Evolutionary conservation across 352 stramenopile genomes (phyloP).

Genomic region (Elongisporangium undulatum): DNA sequence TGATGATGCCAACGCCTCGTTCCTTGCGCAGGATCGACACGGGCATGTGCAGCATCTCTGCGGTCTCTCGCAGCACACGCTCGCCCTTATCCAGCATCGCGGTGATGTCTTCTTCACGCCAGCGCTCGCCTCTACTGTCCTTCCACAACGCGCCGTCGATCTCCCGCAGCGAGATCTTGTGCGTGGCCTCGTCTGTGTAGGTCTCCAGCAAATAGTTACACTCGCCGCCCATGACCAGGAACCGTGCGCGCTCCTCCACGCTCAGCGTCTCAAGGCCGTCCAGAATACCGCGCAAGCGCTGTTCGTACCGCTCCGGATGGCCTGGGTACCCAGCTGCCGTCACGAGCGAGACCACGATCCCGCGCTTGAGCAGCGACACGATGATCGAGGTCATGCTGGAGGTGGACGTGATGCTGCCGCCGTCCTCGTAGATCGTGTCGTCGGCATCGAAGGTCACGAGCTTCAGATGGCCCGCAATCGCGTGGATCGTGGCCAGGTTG

Average conservation of each 20-base stretch:
- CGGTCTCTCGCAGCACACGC: slow-evolving; percentile 62
- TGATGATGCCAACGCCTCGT: slow-evolving; percentile 92
- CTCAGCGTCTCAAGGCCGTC: slow-evolving; percentile 52
- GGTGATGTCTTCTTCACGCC: slow-evolving; percentile 75
- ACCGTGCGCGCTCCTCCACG: slow-evolving; percentile 57
- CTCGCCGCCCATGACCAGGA: slow-evolving; percentile 94
- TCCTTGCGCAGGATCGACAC: slow-evolving; percentile 91
- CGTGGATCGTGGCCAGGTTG: slow-evolving; percentile 73
- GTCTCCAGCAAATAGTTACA: slow-evolving; percentile 94
- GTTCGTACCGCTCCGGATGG: slow-evolving; percentile 60
- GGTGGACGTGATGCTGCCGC: slow-evolving; percentile 56
- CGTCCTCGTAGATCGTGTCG: slow-evolving; percentile 86
- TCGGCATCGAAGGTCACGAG: slow-evolving; percentile 86
- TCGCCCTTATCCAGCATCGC: slow-evolving; percentile 84
- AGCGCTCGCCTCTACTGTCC: slow-evolving; percentile 80
- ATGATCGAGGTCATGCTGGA: slow-evolving; percentile 75
- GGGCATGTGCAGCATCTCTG: slow-evolving; percentile 80
- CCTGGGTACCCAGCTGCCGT: slow-evolving; percentile 79
- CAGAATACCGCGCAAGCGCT: slow-evolving; percentile 70
- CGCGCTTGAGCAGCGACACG: slow-evolving; percentile 57
- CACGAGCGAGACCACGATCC: slow-evolving; percentile 76
- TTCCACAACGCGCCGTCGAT: slow-evolving; percentile 76
- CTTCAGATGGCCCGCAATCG: slow-evolving; percentile 68
- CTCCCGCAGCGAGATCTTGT: slow-evolving; percentile 51
- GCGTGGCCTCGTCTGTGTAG: slow-evolving; percentile 33